These are phyloP conservation scores for Komagataea norvegica DNA, from an alignment of 1,139 yeast genomes.

Conservation along the genomic window DNA sequence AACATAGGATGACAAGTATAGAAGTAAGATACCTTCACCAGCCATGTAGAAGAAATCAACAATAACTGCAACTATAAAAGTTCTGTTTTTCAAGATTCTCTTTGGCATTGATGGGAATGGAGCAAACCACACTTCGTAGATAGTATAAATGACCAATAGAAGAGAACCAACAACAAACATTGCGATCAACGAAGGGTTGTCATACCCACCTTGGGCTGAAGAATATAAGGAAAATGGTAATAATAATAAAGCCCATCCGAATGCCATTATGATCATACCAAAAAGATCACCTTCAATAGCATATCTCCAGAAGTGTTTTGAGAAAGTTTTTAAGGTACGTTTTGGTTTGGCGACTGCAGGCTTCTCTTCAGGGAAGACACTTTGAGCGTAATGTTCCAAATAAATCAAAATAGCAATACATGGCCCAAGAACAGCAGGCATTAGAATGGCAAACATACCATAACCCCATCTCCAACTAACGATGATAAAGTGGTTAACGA, in stretches of 20 bases:
- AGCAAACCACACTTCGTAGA: slow-evolving; percentile 30
- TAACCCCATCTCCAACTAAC: slow-evolving; percentile 39
- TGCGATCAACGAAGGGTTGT: slow-evolving; percentile 36
- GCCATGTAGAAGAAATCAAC: slow-evolving; percentile 31
- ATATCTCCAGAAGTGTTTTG: not conserved
- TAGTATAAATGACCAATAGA: slow-evolving; percentile 27
- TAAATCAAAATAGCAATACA: slow-evolving; percentile 29
- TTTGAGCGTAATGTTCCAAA: slow-evolving; percentile 29
- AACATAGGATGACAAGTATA: slow-evolving; percentile 30
- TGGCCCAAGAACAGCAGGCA: slow-evolving; percentile 33
- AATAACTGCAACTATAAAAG: slow-evolving; percentile 30
- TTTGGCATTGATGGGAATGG: slow-evolving; percentile 36
- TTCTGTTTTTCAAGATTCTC: slow-evolving; percentile 32
- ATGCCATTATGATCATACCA: slow-evolving; percentile 34
- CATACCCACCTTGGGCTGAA: slow-evolving; percentile 31
- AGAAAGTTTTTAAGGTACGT: not conserved
- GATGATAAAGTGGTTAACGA: slow-evolving; percentile 29
- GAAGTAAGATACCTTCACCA: slow-evolving; percentile 4
- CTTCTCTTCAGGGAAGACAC: slow-evolving; percentile 3
- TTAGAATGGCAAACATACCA: slow-evolving; percentile 37
- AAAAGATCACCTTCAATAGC: slow-evolving; percentile 32
- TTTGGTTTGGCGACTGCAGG: slow-evolving; percentile 6
- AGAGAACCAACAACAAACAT: slow-evolving; percentile 36
- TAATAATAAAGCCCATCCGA: slow-evolving; percentile 34
- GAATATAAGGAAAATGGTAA: slow-evolving; percentile 34